Evolutionary conservation across 164 flowering plant species (phyloP), one percentile per base, ranked within the genome.

Genomic region (Umbilicus rupestris): DNA sequence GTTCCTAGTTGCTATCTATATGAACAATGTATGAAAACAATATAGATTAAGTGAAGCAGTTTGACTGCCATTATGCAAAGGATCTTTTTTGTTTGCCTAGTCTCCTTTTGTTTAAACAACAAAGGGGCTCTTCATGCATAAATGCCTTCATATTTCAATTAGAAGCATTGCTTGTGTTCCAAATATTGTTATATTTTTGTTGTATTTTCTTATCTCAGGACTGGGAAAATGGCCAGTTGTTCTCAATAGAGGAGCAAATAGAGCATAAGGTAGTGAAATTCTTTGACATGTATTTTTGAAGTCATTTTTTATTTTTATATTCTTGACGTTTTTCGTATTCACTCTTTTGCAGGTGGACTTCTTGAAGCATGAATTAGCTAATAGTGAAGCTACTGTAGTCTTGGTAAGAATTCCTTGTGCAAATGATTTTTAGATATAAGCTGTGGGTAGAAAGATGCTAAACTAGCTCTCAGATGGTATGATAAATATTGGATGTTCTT

Each of bases 181-280:
- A 52, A 52, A 22, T 11, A n/a, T 33, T 63, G 29, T 1, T 59
- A 14, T 16, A 42, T 28, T 16, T 68, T 45, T 68, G 37, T 28
- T 50, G 45, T 60, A 64, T 64, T 63, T 0, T 58, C 22, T 69
- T 49, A 45, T 74, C 28, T 39, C 69, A 94, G 98, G 67, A 86
- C 70, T 90, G 87, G 92, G 95, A 86, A 75, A 44, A 50, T 37
- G 86, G 96, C 67, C 80, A 73, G 75, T 68, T 87, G 67, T 94
- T 87, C 77, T 86, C 98, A 33, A 76, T 94, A 39, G 78, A 90
- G 73, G 95, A 94, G 52, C 97, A 94, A 78, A 84, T 84, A 69
- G 80, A 85, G 71, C 97, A 93, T 39, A 93, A 93, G 98, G 98
- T 90, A 77, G 65, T 35, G 24, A 12, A 24, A 55, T 9, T 26